Evolutionary conservation across 1,284 basidiomycete genomes (phyloP).

Genomic region (Cryptococcus amylolentus): DNA sequence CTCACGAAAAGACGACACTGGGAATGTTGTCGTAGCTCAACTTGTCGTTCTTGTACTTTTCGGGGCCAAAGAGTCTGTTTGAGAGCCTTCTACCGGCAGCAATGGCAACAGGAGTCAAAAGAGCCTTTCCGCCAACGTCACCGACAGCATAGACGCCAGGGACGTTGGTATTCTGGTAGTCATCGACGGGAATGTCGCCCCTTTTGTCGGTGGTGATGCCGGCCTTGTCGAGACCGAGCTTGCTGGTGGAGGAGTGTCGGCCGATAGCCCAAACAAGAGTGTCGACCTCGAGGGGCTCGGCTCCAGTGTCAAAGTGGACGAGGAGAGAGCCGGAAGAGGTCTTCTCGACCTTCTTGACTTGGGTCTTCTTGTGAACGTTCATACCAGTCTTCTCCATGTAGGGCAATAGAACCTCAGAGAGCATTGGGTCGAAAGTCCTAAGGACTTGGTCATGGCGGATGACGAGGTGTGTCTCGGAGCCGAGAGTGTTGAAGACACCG

Average conservation of each 20-base stretch:
- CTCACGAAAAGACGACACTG: slow-evolving; percentile 89
- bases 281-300: slow-evolving; percentile 79
- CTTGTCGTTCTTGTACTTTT: slow-evolving; percentile 80
- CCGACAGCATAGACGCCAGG: slow-evolving; percentile 77
- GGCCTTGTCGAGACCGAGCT: slow-evolving; percentile 71
- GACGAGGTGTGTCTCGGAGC: slow-evolving; percentile 84
- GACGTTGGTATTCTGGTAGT: slow-evolving; percentile 81
- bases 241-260: slow-evolving; percentile 72
- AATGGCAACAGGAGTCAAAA: slow-evolving; percentile 97
- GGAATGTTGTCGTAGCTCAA: slow-evolving; percentile 88
- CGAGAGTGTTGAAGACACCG: slow-evolving; percentile 80
- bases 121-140: slow-evolving; percentile 85
- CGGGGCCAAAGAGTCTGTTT: slow-evolving; percentile 85
- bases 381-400: slow-evolving; percentile 95
- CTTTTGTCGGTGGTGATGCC: slow-evolving; percentile 73
- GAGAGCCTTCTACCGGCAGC: slow-evolving; percentile 85
- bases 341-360: slow-evolving; percentile 72
- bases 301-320: slow-evolving; percentile 63
- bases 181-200: slow-evolving; percentile 83
- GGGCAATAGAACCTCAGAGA: slow-evolving; percentile 81
- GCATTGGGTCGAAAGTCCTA: slow-evolving; percentile 83
- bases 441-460: slow-evolving; percentile 87
- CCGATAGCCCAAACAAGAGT: slow-evolving; percentile 92
- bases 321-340: slow-evolving; percentile 63
- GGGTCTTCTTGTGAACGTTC: slow-evolving; percentile 74